Conservation (phyloP, 805 yeast species). For the Candida coleopterorum region DNA sequence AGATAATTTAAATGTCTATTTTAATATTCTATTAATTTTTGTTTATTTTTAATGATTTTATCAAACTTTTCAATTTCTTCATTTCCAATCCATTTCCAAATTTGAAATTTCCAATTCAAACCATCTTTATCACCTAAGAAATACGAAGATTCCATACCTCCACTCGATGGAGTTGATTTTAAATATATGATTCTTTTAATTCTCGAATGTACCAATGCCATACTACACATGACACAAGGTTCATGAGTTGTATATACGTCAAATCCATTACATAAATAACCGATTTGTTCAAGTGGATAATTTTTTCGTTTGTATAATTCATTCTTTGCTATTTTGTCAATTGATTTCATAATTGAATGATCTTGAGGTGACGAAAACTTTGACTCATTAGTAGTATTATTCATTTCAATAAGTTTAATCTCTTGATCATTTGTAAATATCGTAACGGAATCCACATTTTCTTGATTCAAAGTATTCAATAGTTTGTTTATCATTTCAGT, state of each 20-base stretch:
- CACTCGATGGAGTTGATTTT: conserved; percentile 31
- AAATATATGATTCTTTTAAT: conserved; percentile 64
- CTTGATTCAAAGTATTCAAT: conserved; percentile 2
- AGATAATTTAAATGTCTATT: too few species aligned
- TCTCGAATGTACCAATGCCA: conserved; percentile 94
- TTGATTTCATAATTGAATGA: conserved; percentile 75
- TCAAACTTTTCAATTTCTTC: conserved; percentile 14
- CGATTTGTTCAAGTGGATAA: conserved; percentile 9
- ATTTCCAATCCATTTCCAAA: conserved; percentile 63
- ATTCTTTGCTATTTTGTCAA: conserved; percentile 53
- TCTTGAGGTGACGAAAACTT: conserved; percentile 43
- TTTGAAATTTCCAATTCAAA: conserved; percentile 85
- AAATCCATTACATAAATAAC: conserved; percentile 70
- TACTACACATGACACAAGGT: conserved; percentile 94
- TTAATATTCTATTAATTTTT: background rate
- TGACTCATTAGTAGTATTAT: too few species aligned
- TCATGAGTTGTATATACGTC: conserved; percentile 89
- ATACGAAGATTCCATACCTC: conserved; percentile 60
- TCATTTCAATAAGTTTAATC: background rate
- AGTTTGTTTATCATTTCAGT: conserved; percentile 18
- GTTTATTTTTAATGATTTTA: background rate
- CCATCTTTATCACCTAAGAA: conserved; percentile 71
- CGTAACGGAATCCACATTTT: background rate
- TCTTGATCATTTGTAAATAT: conserved; percentile 6
- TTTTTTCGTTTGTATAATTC: conserved; percentile 41